Conservation (phyloP, 176 grass and related monocot species). For the Aegilops umbellulata region DNA sequence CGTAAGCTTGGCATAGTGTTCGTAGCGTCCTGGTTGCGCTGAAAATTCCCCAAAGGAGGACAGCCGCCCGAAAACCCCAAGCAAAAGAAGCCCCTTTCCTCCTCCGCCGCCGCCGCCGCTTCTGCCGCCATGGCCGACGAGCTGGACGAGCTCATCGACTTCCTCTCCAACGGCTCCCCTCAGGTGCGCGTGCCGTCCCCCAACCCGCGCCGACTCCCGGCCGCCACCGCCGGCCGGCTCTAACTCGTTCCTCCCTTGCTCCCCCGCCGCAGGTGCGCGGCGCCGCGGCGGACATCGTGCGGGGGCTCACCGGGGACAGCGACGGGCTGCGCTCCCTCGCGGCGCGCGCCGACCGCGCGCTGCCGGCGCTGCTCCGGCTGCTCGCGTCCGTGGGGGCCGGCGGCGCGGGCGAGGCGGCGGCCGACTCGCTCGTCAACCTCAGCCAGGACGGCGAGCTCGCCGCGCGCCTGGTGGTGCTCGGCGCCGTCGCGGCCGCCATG, state of each 20-base stretch:
- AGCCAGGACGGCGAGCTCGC: slow-evolving; percentile 61
- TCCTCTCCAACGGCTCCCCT: not conserved
- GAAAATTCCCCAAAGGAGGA: not conserved
- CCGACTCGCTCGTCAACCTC: slow-evolving; percentile 87
- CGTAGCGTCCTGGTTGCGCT: not conserved
- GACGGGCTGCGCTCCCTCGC: slow-evolving; percentile 61
- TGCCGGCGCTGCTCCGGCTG: slow-evolving; percentile 55
- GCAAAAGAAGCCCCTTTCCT: not conserved
- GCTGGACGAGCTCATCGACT: slow-evolving; percentile 66
- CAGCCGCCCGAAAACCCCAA: not conserved
- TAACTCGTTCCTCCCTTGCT: not conserved
- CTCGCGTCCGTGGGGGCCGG: slow-evolving; percentile 36
- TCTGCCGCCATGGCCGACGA: slow-evolving; percentile 65
- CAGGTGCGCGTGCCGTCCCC: not conserved
- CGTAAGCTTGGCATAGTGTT: not conserved
- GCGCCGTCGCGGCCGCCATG: slow-evolving; percentile 53
- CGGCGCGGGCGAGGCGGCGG: slow-evolving; percentile 51
- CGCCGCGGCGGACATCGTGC: slow-evolving; percentile 74
- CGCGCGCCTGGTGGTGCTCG: slow-evolving; percentile 52
- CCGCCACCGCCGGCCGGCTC: not conserved
- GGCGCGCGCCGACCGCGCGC: slow-evolving; percentile 41
- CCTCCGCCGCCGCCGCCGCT: not conserved
- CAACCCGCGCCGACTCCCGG: not conserved
- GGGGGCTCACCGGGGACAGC: slow-evolving; percentile 64
- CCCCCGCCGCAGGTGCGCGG: slow-evolving; percentile 49